Conservation (phyloP, 129 eudicot species). For the Chrysanthemum seticuspe region DNA sequence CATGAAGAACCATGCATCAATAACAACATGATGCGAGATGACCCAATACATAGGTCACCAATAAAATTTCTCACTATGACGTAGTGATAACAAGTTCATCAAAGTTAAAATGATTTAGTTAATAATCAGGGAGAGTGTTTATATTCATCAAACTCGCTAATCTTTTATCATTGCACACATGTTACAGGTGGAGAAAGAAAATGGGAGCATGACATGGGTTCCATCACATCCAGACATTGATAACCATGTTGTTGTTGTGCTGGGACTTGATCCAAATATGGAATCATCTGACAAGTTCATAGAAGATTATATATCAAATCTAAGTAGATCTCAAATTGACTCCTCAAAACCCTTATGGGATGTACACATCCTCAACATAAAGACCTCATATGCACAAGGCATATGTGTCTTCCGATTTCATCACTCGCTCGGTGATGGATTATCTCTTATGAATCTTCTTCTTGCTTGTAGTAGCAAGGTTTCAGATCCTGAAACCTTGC, state of each 20-base stretch:
- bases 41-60: too few relatives aligned
- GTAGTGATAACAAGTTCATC: too few relatives aligned
- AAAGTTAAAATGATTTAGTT: too few relatives aligned
- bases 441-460: conserved; percentile 26
- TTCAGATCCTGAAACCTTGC: conserved; percentile 25
- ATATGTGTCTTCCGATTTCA: conserved; percentile 24
- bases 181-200: conserved; percentile 9
- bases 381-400: conserved; percentile 23
- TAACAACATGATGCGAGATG: too few relatives aligned
- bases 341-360: conserved; percentile 35
- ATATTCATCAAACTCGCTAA: not conserved
- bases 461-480: conserved; percentile 21
- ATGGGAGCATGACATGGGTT: conserved; percentile 24
- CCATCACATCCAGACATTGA: conserved; percentile 24
- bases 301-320: conserved; percentile 30
- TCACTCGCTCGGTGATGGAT: conserved; percentile 26
- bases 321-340: conserved; percentile 26
- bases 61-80: too few relatives aligned
- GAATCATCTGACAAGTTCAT: conserved; percentile 24
- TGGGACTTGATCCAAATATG: conserved; percentile 16
- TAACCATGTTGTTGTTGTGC: conserved; percentile 23
- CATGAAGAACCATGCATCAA: too few relatives aligned
- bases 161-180: too few relatives aligned
- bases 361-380: conserved; percentile 26
- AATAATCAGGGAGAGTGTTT: too few relatives aligned